Base-by-base conservation (phyloP, 768 basidiomycete species). In the Amanita subjunquillea region DNA sequence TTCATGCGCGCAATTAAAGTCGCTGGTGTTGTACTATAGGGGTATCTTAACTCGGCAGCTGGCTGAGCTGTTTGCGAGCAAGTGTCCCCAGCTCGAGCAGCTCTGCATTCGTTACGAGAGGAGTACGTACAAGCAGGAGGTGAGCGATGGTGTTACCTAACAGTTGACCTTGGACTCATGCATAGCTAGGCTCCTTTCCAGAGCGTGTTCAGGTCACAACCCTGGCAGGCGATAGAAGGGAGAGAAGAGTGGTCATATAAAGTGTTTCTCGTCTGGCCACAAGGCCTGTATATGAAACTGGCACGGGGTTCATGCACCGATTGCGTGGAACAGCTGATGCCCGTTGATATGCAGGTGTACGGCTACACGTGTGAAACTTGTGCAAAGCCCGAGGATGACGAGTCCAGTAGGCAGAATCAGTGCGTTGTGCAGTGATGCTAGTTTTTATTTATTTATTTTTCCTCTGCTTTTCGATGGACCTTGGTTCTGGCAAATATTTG, bases 341-440 rank as follows among this genome's bases (percentile, higher is more conserved):
- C 48, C n/a, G 48, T 27, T 23, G 48, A 50, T 50, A 50, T 50
- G 48, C 48, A 50, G 25, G 48, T 50, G 36, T 50, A 50, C 37
- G 48, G 36, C 48, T 40, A 50, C 37, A 50, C 48, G 38, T 50
- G 48, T 40, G 48, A 50, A 41, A 50, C 48, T 9, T 50, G 48
- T 38, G 36, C 37, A 29, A 50, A 50, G 25, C 48, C 37, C 7
- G 48, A 50, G 39, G 48, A 50, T 15, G 48, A 50, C 8, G 48
- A 50, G 25, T 50, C 38, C 3, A 50, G 20, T 4, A 50, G 40
- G n/a, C 48, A 38, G 23, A 50, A 50, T 41, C 38, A 39, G 17
- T 50, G 48, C 37, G 38, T 50, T 25, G 48, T 50, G n/a, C 48
- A 50, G 38, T 50, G 38, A 50, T 49, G 6, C 29, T n/a, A 15